Percentiles rank a stretch among this genome's conserved stretches.
Conservation (phyloP, 2,329 filamentous ascomycete genomes). For the Talaromyces amestolkiae region DNA sequence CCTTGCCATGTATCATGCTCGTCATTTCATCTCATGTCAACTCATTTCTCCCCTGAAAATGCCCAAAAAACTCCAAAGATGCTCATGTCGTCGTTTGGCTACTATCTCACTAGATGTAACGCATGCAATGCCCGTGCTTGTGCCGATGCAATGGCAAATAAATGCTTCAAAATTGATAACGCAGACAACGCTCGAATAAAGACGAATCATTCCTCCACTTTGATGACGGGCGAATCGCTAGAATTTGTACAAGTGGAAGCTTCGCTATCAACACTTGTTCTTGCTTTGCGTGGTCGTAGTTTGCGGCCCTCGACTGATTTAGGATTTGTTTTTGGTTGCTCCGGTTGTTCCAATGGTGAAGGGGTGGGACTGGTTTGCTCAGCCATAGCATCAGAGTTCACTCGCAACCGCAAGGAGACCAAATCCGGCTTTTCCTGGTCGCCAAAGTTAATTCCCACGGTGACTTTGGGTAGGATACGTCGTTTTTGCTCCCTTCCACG, state of each 20-base stretch:
- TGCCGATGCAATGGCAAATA: constrained; percentile 3
- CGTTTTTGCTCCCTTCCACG: constrained; percentile 31
- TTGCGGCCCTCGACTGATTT: constrained; percentile 7
- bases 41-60: constrained; percentile 14
- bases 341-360: background rate
- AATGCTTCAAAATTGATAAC: background rate
- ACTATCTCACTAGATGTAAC: background rate
- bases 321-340: background rate
- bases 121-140: constrained; percentile 6
- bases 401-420: constrained; percentile 37
- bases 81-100: constrained; percentile 12
- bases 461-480: constrained; percentile 38
- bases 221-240: background rate
- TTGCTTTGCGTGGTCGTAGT: constrained; percentile 14
- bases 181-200: constrained; percentile 7
- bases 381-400: constrained; percentile 28
- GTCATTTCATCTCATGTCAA: constrained; percentile 2
- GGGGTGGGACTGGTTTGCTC: constrained; percentile 17
- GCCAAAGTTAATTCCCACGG: constrained; percentile 39
- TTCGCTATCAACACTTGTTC: constrained; percentile 1
- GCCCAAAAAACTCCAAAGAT: constrained; percentile 17
- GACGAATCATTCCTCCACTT: constrained; percentile 3
- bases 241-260: background rate
- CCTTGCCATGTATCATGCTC: constrained; percentile 18
- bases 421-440: constrained; percentile 38